Percentiles rank a stretch among this genome's conserved stretches.
These are phyloP conservation scores for Neofusicoccum parvum DNA, from an alignment of 2,329 filamentous ascomycete genomes.

Conservation along the genomic window DNA sequence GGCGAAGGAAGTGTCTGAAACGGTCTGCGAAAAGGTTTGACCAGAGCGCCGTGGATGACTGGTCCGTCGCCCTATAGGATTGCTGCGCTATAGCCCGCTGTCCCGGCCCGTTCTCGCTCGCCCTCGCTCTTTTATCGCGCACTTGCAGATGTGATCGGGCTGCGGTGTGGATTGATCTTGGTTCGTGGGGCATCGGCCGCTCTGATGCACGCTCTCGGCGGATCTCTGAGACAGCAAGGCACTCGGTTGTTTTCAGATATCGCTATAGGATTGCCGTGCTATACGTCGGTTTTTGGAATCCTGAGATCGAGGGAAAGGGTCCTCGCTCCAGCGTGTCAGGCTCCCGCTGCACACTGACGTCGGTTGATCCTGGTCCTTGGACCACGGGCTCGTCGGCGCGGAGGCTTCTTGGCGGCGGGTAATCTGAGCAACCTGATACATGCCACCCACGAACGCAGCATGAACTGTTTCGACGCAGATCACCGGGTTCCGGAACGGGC, in stretches of 20 bases:
- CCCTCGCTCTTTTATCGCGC: background rate
- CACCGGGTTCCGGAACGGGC: background rate
- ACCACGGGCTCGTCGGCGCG: too few relatives aligned
- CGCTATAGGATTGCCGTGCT: background rate
- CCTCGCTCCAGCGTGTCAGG: background rate
- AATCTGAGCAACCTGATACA: background rate
- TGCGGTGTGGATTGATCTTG: slow-evolving; percentile 2
- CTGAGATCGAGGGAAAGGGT: background rate
- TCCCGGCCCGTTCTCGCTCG: background rate
- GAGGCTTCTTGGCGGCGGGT: background rate
- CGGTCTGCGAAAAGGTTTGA: background rate
- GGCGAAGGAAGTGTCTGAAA: background rate
- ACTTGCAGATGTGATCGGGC: background rate
- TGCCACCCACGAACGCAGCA: background rate
- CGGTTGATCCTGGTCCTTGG: background rate
- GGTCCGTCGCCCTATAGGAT: background rate
- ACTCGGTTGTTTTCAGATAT: background rate
- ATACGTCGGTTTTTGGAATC: background rate
- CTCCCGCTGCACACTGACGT: background rate
- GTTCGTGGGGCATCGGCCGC: slow-evolving; percentile 4
- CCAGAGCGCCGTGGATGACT: background rate
- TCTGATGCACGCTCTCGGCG: background rate
- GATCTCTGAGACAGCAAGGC: slow-evolving; percentile 9
- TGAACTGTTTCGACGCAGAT: slow-evolving; percentile 14
- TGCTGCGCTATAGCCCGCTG: background rate